Conservation (phyloP, 495 filamentous ascomycete species). For the Xylona heveae region DNA sequence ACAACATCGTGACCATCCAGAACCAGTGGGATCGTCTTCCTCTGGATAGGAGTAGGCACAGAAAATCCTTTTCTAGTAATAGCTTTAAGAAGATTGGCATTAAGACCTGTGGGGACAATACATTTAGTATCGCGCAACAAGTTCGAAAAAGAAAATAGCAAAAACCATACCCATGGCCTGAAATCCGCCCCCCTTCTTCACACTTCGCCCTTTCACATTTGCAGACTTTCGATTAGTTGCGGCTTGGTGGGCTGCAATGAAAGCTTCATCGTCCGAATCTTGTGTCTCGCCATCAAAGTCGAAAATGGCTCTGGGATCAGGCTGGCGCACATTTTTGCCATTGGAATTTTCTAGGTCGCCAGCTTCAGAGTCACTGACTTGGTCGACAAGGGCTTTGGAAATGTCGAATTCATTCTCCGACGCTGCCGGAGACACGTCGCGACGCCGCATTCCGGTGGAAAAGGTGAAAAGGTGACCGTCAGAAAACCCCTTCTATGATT, state of each 20-base stretch:
- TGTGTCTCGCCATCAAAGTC: conserved; percentile 23
- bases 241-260: conserved; percentile 69
- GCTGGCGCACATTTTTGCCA: conserved; percentile 19
- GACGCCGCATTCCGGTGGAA: conserved; percentile 39
- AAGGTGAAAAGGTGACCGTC: too few species aligned
- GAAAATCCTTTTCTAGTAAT: conserved; percentile 87
- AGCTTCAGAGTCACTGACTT: conserved; percentile 28
- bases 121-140: neutral
- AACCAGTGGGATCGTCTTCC: conserved; percentile 83
- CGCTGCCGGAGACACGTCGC: conserved; percentile 54
- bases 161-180: conserved; percentile 60
- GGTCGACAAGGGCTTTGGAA: conserved; percentile 49
- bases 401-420: conserved; percentile 93
- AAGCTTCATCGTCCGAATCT: conserved; percentile 48
- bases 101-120: conserved; percentile 30
- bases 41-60: conserved; percentile 90
- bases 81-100: conserved; percentile 58
- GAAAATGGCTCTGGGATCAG: conserved; percentile 18
- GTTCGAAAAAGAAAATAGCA: neutral
- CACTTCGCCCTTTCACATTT: conserved; percentile 62
- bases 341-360: conserved; percentile 16
- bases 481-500: too few species aligned
- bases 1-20: conserved; percentile 82
- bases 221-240: conserved; percentile 67
- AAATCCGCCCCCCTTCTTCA: conserved; percentile 90